Conservation (phyloP, 495 filamentous ascomycete species). For the Friedmanniomyces simplex region DNA sequence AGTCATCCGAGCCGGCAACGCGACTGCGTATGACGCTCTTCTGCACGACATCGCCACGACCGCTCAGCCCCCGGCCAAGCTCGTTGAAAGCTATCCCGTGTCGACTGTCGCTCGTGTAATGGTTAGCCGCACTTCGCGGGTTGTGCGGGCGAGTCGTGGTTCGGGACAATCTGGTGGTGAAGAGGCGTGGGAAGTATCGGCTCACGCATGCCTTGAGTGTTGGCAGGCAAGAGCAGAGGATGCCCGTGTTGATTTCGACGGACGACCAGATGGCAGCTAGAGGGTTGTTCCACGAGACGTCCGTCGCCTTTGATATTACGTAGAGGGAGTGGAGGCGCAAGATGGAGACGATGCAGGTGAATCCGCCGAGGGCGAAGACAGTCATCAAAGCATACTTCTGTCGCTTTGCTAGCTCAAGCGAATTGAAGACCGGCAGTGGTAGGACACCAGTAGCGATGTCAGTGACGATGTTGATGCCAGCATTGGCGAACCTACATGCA, state of each 20-base stretch:
- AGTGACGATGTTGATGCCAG: constrained; percentile 41
- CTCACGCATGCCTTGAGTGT: constrained; percentile 23
- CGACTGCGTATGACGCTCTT: background rate
- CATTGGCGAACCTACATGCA: constrained; percentile 37
- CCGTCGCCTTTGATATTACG: constrained; percentile 23
- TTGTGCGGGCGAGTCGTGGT: background rate
- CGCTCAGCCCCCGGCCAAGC: constrained; percentile 2
- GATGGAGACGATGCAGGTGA: constrained; percentile 29
- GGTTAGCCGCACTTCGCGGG: background rate
- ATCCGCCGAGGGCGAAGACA: constrained; percentile 27
- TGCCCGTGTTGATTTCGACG: constrained; percentile 27
- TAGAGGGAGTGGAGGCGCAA: constrained; percentile 29
- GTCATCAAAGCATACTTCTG: constrained; percentile 24
- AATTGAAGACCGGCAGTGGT: constrained; percentile 23
- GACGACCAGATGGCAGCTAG: constrained; percentile 24
- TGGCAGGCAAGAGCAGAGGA: constrained; percentile 29
- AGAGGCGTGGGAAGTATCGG: constrained; percentile 20
- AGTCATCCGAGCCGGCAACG: background rate
- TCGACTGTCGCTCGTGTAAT: background rate
- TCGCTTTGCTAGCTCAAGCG: constrained; percentile 21
- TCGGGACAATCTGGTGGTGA: background rate
- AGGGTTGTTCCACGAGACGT: constrained; percentile 26
- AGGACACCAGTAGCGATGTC: constrained; percentile 39
- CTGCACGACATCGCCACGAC: background rate
- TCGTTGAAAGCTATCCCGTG: constrained; percentile 4